phyloP scores from a whole-genome alignment of 495 filamentous ascomycete species.

The Sordaria brevicollis region DNA sequence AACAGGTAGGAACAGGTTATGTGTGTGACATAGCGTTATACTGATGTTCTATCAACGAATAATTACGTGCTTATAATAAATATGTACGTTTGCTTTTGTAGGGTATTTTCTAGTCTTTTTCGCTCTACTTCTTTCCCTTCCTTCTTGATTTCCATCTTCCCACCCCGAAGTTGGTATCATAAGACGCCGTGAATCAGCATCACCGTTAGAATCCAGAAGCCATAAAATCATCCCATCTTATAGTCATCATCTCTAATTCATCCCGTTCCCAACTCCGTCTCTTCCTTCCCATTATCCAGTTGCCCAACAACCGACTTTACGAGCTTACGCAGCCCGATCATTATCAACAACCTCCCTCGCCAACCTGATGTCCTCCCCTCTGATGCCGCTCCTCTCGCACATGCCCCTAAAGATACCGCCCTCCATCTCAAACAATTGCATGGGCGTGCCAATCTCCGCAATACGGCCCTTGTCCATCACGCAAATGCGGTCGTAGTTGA shows the following conservation, averaged over 20 bases:
- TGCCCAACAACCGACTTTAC: neutral
- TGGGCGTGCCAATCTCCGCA: constrained; percentile 72
- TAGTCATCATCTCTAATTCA: neutral
- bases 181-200: neutral
- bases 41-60: neutral
- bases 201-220: neutral
- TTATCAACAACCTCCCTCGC: constrained; percentile 14
- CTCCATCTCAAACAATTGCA: constrained; percentile 48
- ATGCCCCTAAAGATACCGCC: constrained; percentile 78
- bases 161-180: neutral
- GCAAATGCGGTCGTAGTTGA: constrained; percentile 89
- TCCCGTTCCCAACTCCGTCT: neutral
- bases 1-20: too few species aligned
- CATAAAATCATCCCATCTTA: neutral
- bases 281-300: neutral
- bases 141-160: neutral
- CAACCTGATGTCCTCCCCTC: constrained; percentile 54
- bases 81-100: neutral
- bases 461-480: constrained; percentile 89
- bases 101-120: neutral
- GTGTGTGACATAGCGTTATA: too few species aligned
- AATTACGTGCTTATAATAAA: neutral
- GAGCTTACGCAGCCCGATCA: neutral
- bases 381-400: constrained; percentile 86
- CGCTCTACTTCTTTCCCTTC: neutral